Conservation (phyloP, 2,329 filamentous ascomycete genomes). For the Seiridium cupressi region DNA sequence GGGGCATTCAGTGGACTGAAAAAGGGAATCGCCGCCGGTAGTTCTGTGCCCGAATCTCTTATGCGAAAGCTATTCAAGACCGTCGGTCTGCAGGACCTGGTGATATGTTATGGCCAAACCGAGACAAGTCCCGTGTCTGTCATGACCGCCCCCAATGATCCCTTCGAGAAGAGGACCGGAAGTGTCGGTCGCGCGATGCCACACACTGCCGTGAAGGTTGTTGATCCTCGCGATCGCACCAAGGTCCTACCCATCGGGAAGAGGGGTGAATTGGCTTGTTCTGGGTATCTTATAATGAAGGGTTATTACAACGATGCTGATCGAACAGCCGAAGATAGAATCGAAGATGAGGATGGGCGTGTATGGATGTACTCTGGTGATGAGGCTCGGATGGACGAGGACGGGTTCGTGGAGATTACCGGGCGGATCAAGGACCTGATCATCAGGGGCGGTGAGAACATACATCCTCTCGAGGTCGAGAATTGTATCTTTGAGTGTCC, state of each 20-base stretch:
- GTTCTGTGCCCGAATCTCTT: constrained; percentile 76
- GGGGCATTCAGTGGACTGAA: constrained; percentile 48
- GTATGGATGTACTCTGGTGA: constrained; percentile 93
- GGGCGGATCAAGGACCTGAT: constrained; percentile 90
- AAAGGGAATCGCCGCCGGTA: constrained; percentile 91
- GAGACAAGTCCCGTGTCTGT: constrained; percentile 77
- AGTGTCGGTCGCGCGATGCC: constrained; percentile 81
- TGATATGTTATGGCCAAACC: constrained; percentile 97
- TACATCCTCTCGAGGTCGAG: constrained; percentile 90
- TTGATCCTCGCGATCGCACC: constrained; percentile 62
- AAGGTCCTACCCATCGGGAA: constrained; percentile 61
- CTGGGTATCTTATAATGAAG: constrained; percentile 87
- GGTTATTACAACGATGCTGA: constrained; percentile 79
- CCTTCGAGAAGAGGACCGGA: constrained; percentile 68
- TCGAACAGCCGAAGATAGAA: constrained; percentile 66
- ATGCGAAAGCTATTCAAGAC: constrained; percentile 73
- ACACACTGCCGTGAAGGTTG: constrained; percentile 75
- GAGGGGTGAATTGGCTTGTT: constrained; percentile 77
- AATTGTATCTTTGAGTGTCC: constrained; percentile 77
- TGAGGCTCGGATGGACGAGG: constrained; percentile 78
- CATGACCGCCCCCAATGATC: constrained; percentile 81
- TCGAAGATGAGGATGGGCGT: constrained; percentile 35
- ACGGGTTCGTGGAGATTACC: constrained; percentile 86
- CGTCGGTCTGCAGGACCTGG: constrained; percentile 77
- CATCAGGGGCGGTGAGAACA: constrained; percentile 93